Conservation (phyloP, 495 filamentous ascomycete genomes). For the Xylaria scruposa region DNA sequence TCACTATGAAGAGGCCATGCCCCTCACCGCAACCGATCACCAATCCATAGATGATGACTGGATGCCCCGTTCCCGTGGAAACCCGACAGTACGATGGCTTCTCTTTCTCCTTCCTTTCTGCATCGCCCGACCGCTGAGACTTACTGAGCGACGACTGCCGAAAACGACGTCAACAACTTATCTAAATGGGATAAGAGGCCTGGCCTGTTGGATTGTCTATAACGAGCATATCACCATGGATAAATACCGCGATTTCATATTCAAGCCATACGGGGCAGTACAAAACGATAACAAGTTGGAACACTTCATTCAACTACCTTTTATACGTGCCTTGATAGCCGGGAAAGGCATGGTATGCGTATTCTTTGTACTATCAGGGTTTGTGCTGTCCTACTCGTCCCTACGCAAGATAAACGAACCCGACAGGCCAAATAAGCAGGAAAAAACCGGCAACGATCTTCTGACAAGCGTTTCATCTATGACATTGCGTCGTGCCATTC, state of each 20-base stretch:
- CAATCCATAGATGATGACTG: constrained; percentile 9
- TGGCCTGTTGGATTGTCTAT: constrained; percentile 24
- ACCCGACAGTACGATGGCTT: constrained; percentile 10
- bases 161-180: constrained; percentile 24
- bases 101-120: constrained; percentile 19
- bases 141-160: constrained; percentile 20
- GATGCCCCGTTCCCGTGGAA: constrained; percentile 4
- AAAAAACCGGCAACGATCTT: constrained; percentile 16
- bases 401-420: constrained; percentile 20
- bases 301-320: constrained; percentile 23
- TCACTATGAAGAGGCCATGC: constrained; percentile 22
- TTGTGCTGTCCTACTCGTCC: constrained; percentile 22
- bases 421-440: constrained; percentile 10
- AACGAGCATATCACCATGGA: constrained; percentile 25
- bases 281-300: constrained; percentile 13
- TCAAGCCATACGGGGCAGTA: constrained; percentile 22
- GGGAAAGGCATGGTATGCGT: constrained; percentile 25
- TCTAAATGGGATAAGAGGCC: constrained; percentile 21
- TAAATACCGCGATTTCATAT: constrained; percentile 16
- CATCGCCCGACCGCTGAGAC: constrained; percentile 16
- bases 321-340: constrained; percentile 14
- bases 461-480: constrained; percentile 19
- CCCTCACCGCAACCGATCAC: not conserved
- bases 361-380: constrained; percentile 20
- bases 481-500: constrained; percentile 23